Evolutionary conservation across 352 stramenopile species (phyloP).

Genomic region (Globisporangium takayamanum): DNA sequence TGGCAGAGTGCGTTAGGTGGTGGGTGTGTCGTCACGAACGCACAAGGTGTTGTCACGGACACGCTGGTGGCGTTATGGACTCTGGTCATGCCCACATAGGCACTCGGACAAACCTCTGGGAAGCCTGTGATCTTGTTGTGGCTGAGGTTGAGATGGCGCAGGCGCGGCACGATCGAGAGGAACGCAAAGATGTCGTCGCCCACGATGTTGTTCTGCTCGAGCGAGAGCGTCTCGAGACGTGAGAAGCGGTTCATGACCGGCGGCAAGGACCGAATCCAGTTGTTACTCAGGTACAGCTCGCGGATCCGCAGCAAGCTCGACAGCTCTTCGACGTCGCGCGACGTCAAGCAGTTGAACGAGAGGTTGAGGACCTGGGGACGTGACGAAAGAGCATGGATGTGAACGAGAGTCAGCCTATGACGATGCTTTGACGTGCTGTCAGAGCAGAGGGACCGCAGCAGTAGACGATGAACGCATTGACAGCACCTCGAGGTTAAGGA

Average conservation of each 20-base stretch:
- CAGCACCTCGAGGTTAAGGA: constrained; percentile 54
- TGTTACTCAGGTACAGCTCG: constrained; percentile 72
- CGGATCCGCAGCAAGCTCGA: constrained; percentile 70
- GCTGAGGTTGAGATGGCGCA: constrained; percentile 73
- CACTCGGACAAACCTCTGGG: constrained; percentile 33
- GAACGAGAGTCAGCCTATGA: too few relatives aligned
- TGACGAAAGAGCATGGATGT: not conserved
- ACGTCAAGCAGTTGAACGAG: constrained; percentile 68
- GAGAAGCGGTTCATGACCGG: constrained; percentile 74
- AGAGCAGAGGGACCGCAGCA: not conserved
- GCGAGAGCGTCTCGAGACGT: constrained; percentile 64
- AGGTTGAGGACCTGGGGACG: constrained; percentile 54
- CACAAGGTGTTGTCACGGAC: not conserved
- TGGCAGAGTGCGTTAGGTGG: not conserved
- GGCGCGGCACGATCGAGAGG: constrained; percentile 51
- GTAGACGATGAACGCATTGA: not conserved
- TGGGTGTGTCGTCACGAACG: not conserved
- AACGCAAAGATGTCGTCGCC: constrained; percentile 65
- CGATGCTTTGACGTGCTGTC: not conserved
- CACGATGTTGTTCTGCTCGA: constrained; percentile 72
- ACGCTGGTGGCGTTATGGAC: not conserved
- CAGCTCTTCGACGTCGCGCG: constrained; percentile 58
- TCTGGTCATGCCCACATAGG: not conserved
- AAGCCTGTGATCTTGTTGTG: constrained; percentile 76
- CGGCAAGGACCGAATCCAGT: constrained; percentile 60